A percentile compares a stretch with the other conserved stretches of the same genome.
phyloP scores from a whole-genome alignment of 768 basidiomycete species.

The Tephrocybe rancida region DNA sequence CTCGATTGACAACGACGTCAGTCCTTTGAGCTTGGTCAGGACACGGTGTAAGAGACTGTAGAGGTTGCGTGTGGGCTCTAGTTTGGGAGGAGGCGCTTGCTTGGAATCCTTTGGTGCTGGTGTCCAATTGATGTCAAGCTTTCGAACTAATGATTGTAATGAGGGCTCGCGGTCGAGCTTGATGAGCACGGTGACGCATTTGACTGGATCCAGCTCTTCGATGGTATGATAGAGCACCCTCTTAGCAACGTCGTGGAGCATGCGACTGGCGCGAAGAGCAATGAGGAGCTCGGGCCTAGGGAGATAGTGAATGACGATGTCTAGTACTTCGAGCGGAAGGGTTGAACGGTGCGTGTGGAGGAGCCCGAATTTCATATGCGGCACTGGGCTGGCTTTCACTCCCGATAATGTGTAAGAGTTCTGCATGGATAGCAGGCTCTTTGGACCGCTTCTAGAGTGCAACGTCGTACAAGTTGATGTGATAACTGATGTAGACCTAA shows the following conservation, averaged over 20 bases:
- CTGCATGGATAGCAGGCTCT: neutral
- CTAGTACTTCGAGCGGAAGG: conserved; percentile 37
- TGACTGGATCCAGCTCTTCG: conserved; percentile 27
- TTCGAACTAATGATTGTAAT: conserved; percentile 44
- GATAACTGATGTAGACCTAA: conserved; percentile 5
- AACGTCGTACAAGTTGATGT: neutral
- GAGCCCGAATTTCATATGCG: neutral
- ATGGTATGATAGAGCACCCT: conserved; percentile 37
- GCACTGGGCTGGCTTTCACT: neutral
- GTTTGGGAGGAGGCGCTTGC: too few species aligned
- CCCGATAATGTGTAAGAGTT: neutral
- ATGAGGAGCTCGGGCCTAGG: conserved; percentile 21
- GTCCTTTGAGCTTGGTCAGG: conserved; percentile 38
- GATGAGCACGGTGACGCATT: conserved; percentile 38
- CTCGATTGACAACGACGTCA: conserved; percentile 51
- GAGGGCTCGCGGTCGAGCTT: conserved; percentile 38
- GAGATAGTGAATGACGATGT: conserved; percentile 27
- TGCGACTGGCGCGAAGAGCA: conserved; percentile 24
- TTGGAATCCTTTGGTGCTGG: too few species aligned
- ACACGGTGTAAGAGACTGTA: conserved; percentile 50
- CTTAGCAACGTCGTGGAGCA: conserved; percentile 28
- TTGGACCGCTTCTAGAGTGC: neutral
- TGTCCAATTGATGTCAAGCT: conserved; percentile 47
- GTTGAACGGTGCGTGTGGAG: conserved; percentile 9
- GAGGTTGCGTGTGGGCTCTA: conserved; percentile 45